Conservation (phyloP, 257 asterid genomes). For the Gentiana dahurica region DNA sequence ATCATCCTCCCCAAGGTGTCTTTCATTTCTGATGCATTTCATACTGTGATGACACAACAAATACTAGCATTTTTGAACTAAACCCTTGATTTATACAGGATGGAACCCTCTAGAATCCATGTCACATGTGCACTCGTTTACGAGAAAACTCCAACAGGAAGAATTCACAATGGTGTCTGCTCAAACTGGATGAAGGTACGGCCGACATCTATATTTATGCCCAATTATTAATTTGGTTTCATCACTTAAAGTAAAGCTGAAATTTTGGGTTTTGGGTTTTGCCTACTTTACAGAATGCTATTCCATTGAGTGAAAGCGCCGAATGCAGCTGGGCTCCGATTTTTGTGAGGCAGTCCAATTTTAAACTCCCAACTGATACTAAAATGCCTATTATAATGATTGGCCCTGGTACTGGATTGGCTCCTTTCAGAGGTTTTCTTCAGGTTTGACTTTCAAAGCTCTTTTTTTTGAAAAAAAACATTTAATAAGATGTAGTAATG, state of each 20-base stretch:
- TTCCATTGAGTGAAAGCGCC: conserved; percentile 55
- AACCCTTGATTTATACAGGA: conserved; percentile 32
- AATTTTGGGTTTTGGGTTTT: conserved; percentile 3
- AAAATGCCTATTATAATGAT: conserved; percentile 81
- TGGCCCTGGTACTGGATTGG: conserved; percentile 99
- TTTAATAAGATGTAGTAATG: neutral
- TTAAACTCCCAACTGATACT: conserved; percentile 80
- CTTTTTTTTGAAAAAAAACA: too few relatives aligned
- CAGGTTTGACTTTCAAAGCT: conserved; percentile 46
- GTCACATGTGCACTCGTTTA: conserved; percentile 90
- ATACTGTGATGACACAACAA: neutral
- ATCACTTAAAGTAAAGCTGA: neutral
- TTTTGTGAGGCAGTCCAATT: conserved; percentile 82
- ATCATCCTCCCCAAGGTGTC: conserved; percentile 91
- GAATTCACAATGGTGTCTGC: conserved; percentile 93
- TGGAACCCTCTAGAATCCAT: conserved; percentile 69
- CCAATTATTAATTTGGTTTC: neutral
- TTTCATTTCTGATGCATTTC: conserved; percentile 5
- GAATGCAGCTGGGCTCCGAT: conserved; percentile 75
- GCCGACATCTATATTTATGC: too few relatives aligned
- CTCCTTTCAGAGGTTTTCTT: conserved; percentile 97
- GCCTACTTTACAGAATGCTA: conserved; percentile 51
- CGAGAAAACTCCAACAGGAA: conserved; percentile 85
- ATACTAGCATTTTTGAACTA: neutral
- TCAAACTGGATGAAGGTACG: conserved; percentile 99